A percentile compares a stretch with the other conserved stretches of the same genome.
phyloP scores from a whole-genome alignment of 2,329 filamentous ascomycete genomes.

The Pestalotiopsis sp. region DNA sequence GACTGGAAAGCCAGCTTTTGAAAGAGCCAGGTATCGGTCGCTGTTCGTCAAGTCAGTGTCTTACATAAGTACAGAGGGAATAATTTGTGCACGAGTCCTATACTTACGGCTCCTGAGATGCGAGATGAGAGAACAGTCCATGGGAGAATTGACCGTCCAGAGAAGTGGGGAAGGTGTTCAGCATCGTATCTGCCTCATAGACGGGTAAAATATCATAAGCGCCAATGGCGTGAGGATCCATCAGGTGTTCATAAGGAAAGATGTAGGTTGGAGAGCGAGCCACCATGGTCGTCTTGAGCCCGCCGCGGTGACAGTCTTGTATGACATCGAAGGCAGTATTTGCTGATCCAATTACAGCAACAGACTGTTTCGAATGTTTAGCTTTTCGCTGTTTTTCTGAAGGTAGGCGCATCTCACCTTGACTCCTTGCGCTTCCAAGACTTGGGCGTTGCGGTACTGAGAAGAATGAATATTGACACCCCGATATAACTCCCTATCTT shows the following conservation, averaged over 20 bases:
- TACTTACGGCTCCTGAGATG: conserved; percentile 27
- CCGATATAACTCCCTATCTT: conserved; percentile 19
- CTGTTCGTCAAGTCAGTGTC: neutral
- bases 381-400: too few relatives aligned
- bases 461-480: conserved; percentile 28
- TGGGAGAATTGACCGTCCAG: conserved; percentile 22
- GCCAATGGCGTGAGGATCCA: conserved; percentile 26
- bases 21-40: conserved; percentile 34
- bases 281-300: conserved; percentile 35
- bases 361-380: conserved; percentile 20
- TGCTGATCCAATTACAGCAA: conserved; percentile 37
- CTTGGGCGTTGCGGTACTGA: conserved; percentile 20
- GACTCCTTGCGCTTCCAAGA: conserved; percentile 20
- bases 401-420: conserved; percentile 17
- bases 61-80: too few relatives aligned
- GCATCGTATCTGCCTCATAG: conserved; percentile 23
- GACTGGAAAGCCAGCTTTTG: conserved; percentile 37
- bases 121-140: conserved; percentile 23
- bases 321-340: conserved; percentile 44
- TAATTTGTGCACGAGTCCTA: neutral
- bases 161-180: conserved; percentile 17
- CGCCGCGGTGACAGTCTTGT: conserved; percentile 32
- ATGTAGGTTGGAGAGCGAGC: conserved; percentile 37
- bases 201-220: conserved; percentile 27
- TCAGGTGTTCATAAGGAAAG: conserved; percentile 31